Base-by-base conservation (phyloP, 345 rosid genomes). In the Geranium rotundifolium region DNA sequence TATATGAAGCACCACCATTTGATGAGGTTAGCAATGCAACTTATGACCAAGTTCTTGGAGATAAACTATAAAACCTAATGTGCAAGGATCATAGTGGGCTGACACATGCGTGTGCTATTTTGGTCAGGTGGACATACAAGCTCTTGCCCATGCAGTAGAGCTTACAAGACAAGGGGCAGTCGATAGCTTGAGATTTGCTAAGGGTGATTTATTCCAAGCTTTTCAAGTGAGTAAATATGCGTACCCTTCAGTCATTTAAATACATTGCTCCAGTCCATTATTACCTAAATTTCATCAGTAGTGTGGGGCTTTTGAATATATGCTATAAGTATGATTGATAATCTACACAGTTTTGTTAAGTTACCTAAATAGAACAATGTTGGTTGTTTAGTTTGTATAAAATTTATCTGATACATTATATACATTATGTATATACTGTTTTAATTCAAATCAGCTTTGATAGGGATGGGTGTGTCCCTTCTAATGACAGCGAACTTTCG, bases 121-220 rank as follows among this genome's bases (percentile, higher is more conserved):
- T 14, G 37, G 17, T 58, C 78, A 92, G 98, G 91, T 82, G 70
- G 98, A 92, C 67, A 84, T 92, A 69, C 98, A 92, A 72, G 95
- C 98, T 72, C 95, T 92, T 74, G 91, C 90, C 23, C 97, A 92
- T 85, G 96, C 97, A 19, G 98, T 92, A 52, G 89, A 84, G 75
- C 87, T 92, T 71, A 84, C 89, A 62, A 84, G 98, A 74, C 97
- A 92, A 81, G 96, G 95, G 60, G 98, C 98, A 17, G 80, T 92
- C 77, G 97, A 89, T 69, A 89, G 98, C 77, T 78, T 92, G 86
- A 87, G 82, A 79, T 85, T 87, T 78, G 88, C 95, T 15, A 90
- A 85, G 80, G 97, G 97, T 70, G 96, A 89, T 78, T 75, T 92
- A 67, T 82, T 77, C 76, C 90, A 77, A 78, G 98, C 98, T 65